Evolutionary conservation across 2,329 filamentous ascomycete species (phyloP).

Genomic region (Botryotinia calthae): DNA sequence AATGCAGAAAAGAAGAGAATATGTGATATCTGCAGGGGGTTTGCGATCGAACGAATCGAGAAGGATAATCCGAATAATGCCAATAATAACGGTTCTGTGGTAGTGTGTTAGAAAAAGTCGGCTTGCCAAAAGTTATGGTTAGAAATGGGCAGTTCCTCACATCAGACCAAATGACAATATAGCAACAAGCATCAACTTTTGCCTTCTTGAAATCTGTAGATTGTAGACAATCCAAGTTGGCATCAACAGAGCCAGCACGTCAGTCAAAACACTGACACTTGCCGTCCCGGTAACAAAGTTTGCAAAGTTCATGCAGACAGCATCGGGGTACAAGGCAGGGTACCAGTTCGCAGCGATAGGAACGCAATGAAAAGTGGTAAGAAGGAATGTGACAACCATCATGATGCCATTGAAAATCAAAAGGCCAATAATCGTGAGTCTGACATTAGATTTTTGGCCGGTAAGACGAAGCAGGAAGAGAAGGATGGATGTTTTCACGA

Average conservation of each 20-base stretch:
- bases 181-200: constrained; percentile 21
- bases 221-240: constrained; percentile 27
- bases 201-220: constrained; percentile 19
- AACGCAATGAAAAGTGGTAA: constrained; percentile 20
- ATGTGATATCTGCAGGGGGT: background rate
- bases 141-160: background rate
- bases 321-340: constrained; percentile 10
- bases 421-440: constrained; percentile 35
- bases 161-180: constrained; percentile 10
- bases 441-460: constrained; percentile 40
- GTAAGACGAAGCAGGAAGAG: constrained; percentile 47
- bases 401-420: constrained; percentile 18
- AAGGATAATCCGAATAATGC: constrained; percentile 1
- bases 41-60: constrained; percentile 2
- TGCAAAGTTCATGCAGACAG: constrained; percentile 22
- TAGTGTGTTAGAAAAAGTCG: background rate
- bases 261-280: constrained; percentile 17
- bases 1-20: constrained; percentile 19
- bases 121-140: background rate
- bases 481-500: constrained; percentile 47
- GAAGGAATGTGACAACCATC: constrained; percentile 8
- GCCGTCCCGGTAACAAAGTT: constrained; percentile 18
- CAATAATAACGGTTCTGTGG: background rate
- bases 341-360: constrained; percentile 23
- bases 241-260: constrained; percentile 20